Evolutionary conservation across 2,329 filamentous ascomycete genomes (phyloP).

Genomic region (Diaporthe batatas): DNA sequence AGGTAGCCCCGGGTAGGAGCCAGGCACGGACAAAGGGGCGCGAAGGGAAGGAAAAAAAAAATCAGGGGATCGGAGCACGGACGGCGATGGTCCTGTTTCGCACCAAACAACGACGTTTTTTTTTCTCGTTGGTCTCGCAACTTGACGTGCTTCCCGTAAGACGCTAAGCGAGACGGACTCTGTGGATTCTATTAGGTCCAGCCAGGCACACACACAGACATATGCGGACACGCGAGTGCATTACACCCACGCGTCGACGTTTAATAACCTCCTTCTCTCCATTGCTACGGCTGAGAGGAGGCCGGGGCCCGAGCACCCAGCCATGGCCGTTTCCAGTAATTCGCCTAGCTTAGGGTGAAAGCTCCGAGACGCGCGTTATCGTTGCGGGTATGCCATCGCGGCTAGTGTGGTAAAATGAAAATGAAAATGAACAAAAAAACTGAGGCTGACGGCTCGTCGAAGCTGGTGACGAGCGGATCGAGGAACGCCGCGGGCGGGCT

Average conservation of each 20-base stretch:
- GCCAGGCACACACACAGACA: conserved; percentile 23
- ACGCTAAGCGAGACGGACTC: conserved; percentile 22
- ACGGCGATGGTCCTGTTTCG: conserved; percentile 19
- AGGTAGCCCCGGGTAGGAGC: not conserved
- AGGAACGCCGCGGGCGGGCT: not conserved
- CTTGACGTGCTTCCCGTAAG: conserved; percentile 18
- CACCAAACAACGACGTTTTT: conserved; percentile 20
- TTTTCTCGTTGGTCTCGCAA: not conserved
- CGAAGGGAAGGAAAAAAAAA: not conserved
- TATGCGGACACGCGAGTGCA: conserved; percentile 31
- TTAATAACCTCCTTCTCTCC: conserved; percentile 7
- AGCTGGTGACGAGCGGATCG: conserved; percentile 22
- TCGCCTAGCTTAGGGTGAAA: conserved; percentile 8
- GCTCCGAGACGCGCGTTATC: conserved; percentile 8
- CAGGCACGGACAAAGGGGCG: conserved; percentile 5
- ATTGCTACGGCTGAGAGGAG: conserved; percentile 25
- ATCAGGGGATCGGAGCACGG: conserved; percentile 26
- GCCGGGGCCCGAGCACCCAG: conserved; percentile 13
- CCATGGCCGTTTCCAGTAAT: conserved; percentile 17
- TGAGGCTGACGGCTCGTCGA: conserved; percentile 20
- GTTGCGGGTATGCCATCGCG: conserved; percentile 32
- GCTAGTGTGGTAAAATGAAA: conserved; percentile 28
- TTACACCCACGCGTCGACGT: conserved; percentile 22
- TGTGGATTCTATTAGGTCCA: conserved; percentile 29
- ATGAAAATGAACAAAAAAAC: conserved; percentile 17